Evolutionary conservation across 1,284 basidiomycete species (phyloP).

Genomic region (Moniliophthora roreri): DNA sequence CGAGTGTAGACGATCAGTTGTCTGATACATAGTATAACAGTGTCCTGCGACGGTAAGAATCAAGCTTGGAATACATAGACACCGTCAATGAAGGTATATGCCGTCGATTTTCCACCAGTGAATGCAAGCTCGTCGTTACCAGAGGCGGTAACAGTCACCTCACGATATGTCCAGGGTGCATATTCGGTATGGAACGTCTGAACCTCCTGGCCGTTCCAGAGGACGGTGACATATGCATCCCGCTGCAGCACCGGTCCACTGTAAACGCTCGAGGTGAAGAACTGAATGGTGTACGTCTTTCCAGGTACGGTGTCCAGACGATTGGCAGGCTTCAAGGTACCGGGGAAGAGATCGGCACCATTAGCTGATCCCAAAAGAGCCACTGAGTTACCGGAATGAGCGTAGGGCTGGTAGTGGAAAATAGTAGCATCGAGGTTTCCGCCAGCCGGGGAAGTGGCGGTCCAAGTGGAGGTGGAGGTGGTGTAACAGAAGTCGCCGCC

Average conservation of each 20-base stretch:
- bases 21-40: no score
- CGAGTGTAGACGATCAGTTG: no score
- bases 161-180: neutral
- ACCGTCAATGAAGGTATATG: neutral
- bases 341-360: constrained; percentile 23
- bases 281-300: constrained; percentile 24
- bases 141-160: neutral
- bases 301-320: constrained; percentile 24
- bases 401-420: constrained; percentile 28
- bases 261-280: constrained; percentile 27
- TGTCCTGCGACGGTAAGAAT: no score
- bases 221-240: constrained; percentile 24
- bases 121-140: constrained; percentile 1
- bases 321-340: constrained; percentile 23
- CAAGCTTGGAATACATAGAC: neutral
- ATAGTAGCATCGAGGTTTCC: constrained; percentile 28
- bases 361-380: constrained; percentile 27
- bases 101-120: neutral
- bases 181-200: neutral
- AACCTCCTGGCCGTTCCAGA: neutral
- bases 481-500: constrained; percentile 27
- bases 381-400: constrained; percentile 26
- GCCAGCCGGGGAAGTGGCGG: constrained; percentile 22
- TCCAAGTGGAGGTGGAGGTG: constrained; percentile 25
- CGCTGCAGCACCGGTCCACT: constrained; percentile 21